Evolutionary conservation across 2,329 filamentous ascomycete species (phyloP), one percentile per base, ranked within the genome.

Genomic region (Aspergillus ruber): DNA sequence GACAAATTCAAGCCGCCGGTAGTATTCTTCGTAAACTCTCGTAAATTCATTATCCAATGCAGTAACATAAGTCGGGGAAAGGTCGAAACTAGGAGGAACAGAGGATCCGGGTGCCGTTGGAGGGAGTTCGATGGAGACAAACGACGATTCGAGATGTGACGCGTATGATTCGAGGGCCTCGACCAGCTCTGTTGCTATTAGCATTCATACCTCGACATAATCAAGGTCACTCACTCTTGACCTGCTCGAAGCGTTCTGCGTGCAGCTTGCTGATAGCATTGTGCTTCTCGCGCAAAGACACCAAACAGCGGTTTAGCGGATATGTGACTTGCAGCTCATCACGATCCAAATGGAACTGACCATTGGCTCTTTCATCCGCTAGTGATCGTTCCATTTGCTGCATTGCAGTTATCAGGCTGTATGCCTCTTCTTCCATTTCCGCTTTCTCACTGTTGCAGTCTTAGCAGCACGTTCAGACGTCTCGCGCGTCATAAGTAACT

Each of bases 11-110:
- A 95, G 77, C 42, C 93, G 87, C 56, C 84, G 86, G 39, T 85
- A 89, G 70, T 97, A 98, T 72, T 98, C 94, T 62, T 97, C 90
- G 69, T 97, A 97, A 17, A 98, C 88, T 50, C 90, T 83, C 9
- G 88, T 89, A 64, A 97, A 98, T 69, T 98, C 93, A 46, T 80
- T 78, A 65, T 98, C 91, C 17, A 98, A 80, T 48, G 85, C 83
- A 52, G 87, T 82, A 45, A 96, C 87, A 62, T 97, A 98, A 4
- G 85, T 78, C 0, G 88, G 83, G 0, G 91, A 96, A n/a, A 98
- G 82, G 61, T 97, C 90, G 66, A 98, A 97, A 45, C 79, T 86
- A 2, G 89, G 82, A 1, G 90, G 82, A 35, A 95, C 78, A 10
- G 84, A 83, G 41, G 88, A 82, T 56, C 88, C 86, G 4, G 85